A percentile compares a stretch with the other conserved stretches of the same genome.
Conservation (phyloP, 2,329 filamentous ascomycete species). For the Karstenula rhodostoma region DNA sequence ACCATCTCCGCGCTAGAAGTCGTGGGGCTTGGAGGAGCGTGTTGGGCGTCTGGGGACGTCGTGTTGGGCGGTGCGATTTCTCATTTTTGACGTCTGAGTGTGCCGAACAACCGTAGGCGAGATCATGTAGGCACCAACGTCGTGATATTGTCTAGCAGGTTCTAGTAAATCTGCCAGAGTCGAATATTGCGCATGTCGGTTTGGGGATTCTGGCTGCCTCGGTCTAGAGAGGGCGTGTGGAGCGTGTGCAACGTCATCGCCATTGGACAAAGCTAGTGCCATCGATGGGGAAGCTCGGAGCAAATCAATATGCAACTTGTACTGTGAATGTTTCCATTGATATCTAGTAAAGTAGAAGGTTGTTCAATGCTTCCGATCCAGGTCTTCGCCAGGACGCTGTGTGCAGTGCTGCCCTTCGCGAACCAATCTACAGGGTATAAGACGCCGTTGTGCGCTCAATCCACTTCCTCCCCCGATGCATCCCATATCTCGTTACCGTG, state of each 20-base stretch:
- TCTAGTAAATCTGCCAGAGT: too few relatives aligned
- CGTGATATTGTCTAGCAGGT: too few relatives aligned
- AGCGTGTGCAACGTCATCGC: neutral
- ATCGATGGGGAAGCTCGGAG: neutral
- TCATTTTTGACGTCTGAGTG: neutral
- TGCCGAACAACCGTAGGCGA: slow-evolving; percentile 1
- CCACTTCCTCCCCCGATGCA: slow-evolving; percentile 11
- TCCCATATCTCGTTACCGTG: slow-evolving; percentile 15
- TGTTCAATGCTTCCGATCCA: neutral
- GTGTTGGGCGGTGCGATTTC: neutral
- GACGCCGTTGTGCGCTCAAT: slow-evolving; percentile 17
- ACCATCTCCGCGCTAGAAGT: neutral
- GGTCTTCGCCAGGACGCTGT: slow-evolving; percentile 3
- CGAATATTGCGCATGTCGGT: too few relatives aligned
- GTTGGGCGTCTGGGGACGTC: slow-evolving; percentile 1
- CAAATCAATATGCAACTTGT: neutral
- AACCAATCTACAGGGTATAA: slow-evolving; percentile 15
- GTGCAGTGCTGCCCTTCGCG: slow-evolving; percentile 5
- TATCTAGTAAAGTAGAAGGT: neutral
- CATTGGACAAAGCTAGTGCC: neutral
- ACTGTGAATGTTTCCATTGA: slow-evolving; percentile 3
- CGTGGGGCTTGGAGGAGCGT: neutral
- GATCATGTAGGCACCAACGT: neutral
- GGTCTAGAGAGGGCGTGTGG: neutral
- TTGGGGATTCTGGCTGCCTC: neutral